Base-by-base conservation (phyloP, 441 rosid genomes). In the Corymbia calophylla region DNA sequence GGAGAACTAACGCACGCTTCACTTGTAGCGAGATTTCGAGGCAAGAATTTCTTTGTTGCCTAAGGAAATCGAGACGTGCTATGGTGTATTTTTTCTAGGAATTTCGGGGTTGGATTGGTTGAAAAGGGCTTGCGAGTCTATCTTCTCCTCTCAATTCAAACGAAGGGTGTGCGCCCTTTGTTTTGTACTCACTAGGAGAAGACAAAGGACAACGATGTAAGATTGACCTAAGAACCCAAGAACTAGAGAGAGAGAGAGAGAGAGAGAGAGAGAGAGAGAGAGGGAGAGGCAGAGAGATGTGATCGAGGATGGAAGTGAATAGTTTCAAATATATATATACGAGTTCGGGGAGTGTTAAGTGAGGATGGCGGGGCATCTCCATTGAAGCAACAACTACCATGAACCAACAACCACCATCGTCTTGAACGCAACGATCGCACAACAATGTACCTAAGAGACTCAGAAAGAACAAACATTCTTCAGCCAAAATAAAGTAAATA, bases 131-230 rank as follows among this genome's bases (percentile, higher is more conserved):
- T 23, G 49, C 13, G 84, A 77, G 51, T 77, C 84, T 77, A 39
- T 39, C 51, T 3, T 77, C n/a, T 77, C 51, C 39, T 89, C 92
- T 94, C 92, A 93, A 93, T 91, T 87, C 86, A 48, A 90, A 89
- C 86, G 88, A 54, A 77, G 92, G 89, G 56, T 29, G 68, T 55
- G 23, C 62, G 54, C 47, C 90, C 90, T 87, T 32, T 82, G 89
- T 91, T 84, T 87, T 84, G 66, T 66, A 92, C 58, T 66, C 91
- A 88, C 49, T 91, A 73, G 90, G 87, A 90, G 91, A 60, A 91
- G 58, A 66, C 80, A 66, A 87, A 27, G 14, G 60, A 87, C 54
- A 29, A 17, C 35, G 25, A 49, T 19, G 35, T 60, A 53, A 60
- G 68, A 47, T 47, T 35, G 29, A 51, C 32, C 53, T 56, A 39